Base-by-base conservation (phyloP, 352 stramenopile species). In the Pythium aristosporum region DNA sequence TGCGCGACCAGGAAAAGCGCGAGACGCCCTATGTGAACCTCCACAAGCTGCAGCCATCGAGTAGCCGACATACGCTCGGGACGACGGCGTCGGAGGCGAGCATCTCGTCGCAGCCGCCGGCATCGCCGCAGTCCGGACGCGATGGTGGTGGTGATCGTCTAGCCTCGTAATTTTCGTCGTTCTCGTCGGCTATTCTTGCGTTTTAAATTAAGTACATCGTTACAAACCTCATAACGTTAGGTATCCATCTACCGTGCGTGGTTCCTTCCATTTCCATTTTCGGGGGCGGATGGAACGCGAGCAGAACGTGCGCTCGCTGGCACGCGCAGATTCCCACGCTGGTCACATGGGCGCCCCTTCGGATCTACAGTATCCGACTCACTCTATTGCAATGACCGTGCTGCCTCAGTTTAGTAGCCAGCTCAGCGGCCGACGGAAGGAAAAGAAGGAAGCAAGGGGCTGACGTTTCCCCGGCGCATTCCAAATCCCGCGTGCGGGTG, bases 11-110 rank as follows among this genome's bases (percentile, higher is more conserved):
- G 47, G 54, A 69, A 47, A 57, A 49, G 10, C 10, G 30, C 25
- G 41, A 69, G 15, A 25, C 42, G 12, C 41, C 56, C 20, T 56
- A 50, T 34, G 56, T 64, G 39, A 61, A 61, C 41, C 42, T 69
- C 20, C 41, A 69, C 50, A 57, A 53, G 41, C 48, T 69, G 30
- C 54, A 47, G 9, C 63, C 54, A 10, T 69, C 63, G 20, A 30
- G 25, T 10, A 60, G 53, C 25, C 2, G 53, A 11, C 41, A 47
- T 32, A 42, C 32, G 36, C 49, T 55, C 30, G 28, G 16, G 36
- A 43, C 61, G 21, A 61, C 55, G 18, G 43, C 32, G 21, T 68
- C 61, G 5, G 61, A 68, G 47, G 51, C 44, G 10, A 62, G 43
- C 34, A 44, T 61, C 34, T 25, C 34, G 9, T 56, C 60, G n/a